phyloP scores from a whole-genome alignment of 441 rosid genomes.

The Isatis lusitanica region DNA sequence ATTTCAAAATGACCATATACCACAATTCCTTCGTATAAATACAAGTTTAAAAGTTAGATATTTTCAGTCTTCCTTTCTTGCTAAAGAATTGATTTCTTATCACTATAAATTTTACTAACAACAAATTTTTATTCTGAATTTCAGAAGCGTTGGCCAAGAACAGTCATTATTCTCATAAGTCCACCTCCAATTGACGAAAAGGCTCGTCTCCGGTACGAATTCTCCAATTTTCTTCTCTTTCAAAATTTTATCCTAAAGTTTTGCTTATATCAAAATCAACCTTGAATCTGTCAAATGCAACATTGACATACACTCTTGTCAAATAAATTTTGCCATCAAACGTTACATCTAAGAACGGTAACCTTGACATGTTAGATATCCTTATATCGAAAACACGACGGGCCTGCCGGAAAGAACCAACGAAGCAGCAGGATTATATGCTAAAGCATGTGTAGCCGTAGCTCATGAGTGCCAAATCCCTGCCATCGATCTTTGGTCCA shows the following conservation, averaged over 20 bases:
- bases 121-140: background rate
- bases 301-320: background rate
- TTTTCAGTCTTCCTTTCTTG: too few species aligned
- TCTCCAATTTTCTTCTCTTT: background rate
- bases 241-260: background rate
- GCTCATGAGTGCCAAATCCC: slow-evolving; percentile 56
- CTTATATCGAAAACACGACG: slow-evolving; percentile 57
- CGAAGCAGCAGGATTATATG: slow-evolving; percentile 70
- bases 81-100: too few species aligned
- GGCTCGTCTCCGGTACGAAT: slow-evolving; percentile 62
- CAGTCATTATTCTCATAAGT: slow-evolving; percentile 59
- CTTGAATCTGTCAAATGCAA: background rate
- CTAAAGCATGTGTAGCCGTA: slow-evolving; percentile 56
- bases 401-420: slow-evolving; percentile 82
- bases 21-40: too few species aligned
- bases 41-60: too few species aligned
- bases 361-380: slow-evolving; percentile 44
- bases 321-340: background rate
- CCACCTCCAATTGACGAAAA: slow-evolving; percentile 92
- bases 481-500: slow-evolving; percentile 69
- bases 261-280: slow-evolving; percentile 2
- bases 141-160: slow-evolving; percentile 63
- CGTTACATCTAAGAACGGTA: background rate
- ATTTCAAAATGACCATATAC: too few species aligned
- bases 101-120: too few species aligned